These are phyloP conservation scores for Pulveroboletus sp. DNA, from an alignment of 768 basidiomycete species.

Conservation along the genomic window DNA sequence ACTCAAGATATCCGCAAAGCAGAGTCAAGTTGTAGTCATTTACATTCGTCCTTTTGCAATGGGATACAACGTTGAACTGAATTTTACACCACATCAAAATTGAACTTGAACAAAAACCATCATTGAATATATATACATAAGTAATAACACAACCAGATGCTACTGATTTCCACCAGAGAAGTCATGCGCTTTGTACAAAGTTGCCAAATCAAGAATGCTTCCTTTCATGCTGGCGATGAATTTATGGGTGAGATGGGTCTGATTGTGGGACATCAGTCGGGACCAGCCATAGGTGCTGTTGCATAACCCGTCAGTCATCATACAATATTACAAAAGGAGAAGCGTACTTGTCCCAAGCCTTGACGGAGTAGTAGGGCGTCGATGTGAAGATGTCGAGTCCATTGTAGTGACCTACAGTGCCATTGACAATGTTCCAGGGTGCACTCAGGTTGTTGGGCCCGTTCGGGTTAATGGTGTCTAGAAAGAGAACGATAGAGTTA, in stretches of 20 bases:
- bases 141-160: too few relatives aligned
- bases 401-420: constrained; percentile 26
- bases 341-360: too few relatives aligned
- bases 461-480: constrained; percentile 19
- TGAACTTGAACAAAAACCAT: too few relatives aligned
- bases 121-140: too few relatives aligned
- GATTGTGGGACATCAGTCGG: constrained; percentile 29
- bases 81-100: too few relatives aligned
- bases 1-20: neutral
- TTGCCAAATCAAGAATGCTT: constrained; percentile 18
- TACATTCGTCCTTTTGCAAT: constrained; percentile 2
- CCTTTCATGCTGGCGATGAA: constrained; percentile 29
- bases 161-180: too few relatives aligned
- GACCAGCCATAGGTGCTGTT: constrained; percentile 30
- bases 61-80: neutral
- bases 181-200: too few relatives aligned
- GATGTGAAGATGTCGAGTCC: too few relatives aligned
- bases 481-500: neutral
- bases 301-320: too few relatives aligned
- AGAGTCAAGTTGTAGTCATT: constrained; percentile 3
- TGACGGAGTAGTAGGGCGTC: too few relatives aligned
- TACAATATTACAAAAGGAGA: too few relatives aligned
- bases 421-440: constrained; percentile 28
- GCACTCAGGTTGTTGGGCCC: constrained; percentile 23
- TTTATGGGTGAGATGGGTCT: constrained; percentile 28